Evolutionary conservation across 106 monocot genomes (phyloP).

Genomic region (Apostasia ramifera): DNA sequence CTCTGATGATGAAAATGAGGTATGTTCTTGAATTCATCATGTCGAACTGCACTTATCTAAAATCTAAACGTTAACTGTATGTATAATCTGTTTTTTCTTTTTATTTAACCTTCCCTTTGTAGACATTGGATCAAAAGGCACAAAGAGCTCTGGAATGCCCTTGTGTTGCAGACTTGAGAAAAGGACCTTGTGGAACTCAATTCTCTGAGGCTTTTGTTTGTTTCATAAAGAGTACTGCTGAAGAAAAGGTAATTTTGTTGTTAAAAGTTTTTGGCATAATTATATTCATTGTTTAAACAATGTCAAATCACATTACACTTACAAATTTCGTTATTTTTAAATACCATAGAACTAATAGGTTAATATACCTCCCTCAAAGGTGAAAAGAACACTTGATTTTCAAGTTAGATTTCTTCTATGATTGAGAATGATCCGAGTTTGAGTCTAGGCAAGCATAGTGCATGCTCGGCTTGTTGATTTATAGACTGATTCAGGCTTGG

Average conservation of each 20-base stretch:
- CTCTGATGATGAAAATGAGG: slow-evolving; percentile 43
- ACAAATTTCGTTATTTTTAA: no score
- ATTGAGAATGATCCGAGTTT: no score
- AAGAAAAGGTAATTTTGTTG: slow-evolving; percentile 68
- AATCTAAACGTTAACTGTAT: background rate
- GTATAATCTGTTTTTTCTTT: background rate
- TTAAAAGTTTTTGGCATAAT: background rate
- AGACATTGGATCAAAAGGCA: slow-evolving; percentile 74
- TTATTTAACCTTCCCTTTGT: slow-evolving; percentile 7
- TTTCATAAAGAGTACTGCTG: slow-evolving; percentile 77
- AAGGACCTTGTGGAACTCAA: slow-evolving; percentile 76
- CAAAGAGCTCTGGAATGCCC: slow-evolving; percentile 84
- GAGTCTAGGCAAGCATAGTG: no score
- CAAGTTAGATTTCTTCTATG: no score
- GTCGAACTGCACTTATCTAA: background rate
- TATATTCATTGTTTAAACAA: no score
- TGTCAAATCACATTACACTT: no score
- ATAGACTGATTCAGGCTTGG: no score
- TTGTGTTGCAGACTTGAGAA: slow-evolving; percentile 74
- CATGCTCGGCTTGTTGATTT: no score
- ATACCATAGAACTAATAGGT: no score
- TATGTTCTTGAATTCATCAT: slow-evolving; percentile 8
- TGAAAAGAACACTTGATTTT: no score
- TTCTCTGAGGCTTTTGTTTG: slow-evolving; percentile 88
- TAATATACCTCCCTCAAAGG: no score